These are phyloP conservation scores for Vaccinium corymbosum DNA, from an alignment of 148 eudicot species.

Conservation along the genomic window DNA sequence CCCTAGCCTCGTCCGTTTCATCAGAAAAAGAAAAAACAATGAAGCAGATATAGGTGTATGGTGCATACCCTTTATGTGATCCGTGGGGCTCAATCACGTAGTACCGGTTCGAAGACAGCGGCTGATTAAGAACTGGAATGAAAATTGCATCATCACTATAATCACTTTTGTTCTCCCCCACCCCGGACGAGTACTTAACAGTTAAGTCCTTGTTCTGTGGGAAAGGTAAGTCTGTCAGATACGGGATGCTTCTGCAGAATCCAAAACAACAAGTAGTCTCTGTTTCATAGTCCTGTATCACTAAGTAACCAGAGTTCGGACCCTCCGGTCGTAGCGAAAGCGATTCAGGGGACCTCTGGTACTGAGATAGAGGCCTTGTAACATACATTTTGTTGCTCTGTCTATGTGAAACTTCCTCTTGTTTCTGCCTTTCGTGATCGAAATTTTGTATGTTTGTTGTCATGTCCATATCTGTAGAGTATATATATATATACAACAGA, in stretches of 20 bases:
- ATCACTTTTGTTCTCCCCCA: not conserved
- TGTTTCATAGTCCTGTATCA: constrained; percentile 51
- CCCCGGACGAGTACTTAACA: constrained; percentile 16
- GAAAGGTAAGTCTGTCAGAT: constrained; percentile 38
- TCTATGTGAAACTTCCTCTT: not conserved
- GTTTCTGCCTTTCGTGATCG: too few species aligned
- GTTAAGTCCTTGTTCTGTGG: constrained; percentile 58
- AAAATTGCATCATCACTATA: constrained; percentile 27
- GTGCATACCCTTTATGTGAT: constrained; percentile 40
- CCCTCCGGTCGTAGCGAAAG: constrained; percentile 25
- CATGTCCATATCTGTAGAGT: too few species aligned
- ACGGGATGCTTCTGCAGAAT: constrained; percentile 23
- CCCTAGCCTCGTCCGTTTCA: too few species aligned
- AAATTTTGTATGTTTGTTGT: too few species aligned
- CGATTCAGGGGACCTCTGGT: constrained; percentile 32
- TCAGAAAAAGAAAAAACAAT: too few species aligned
- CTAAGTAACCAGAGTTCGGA: constrained; percentile 25
- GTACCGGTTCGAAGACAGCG: constrained; percentile 39
- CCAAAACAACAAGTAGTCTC: constrained; percentile 40
- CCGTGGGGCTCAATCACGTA: constrained; percentile 35
- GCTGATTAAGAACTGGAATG: constrained; percentile 48
- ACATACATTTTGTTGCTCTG: constrained; percentile 29
- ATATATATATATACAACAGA: too few species aligned
- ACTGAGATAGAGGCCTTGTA: constrained; percentile 49
- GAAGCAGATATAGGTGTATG: too few species aligned